Base-by-base conservation (phyloP, 768 basidiomycete genomes). In the Dioszegia aurantiaca region DNA sequence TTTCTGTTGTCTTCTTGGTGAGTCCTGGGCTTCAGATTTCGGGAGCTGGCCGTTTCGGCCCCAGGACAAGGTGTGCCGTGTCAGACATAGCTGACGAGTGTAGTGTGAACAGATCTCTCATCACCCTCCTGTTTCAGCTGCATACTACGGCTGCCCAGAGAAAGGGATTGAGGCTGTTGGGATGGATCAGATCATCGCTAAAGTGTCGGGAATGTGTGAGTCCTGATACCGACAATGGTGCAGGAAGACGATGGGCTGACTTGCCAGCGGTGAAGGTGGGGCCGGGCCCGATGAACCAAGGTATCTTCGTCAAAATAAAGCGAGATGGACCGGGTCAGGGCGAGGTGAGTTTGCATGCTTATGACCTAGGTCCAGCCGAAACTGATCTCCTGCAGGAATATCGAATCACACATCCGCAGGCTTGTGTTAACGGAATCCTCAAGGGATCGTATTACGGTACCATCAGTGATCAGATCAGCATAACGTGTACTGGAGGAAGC, bases 81-180 rank as follows among this genome's bases (percentile, higher is more conserved):
- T n/a, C n/a, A n/a, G n/a, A n/a, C n/a, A n/a, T n/a, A 33, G 8
- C 55, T 47, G 37, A 59, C 26, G 24, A 21, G 24, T 33, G 19
- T 61, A 80, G 78, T 94, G 91, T 14, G 93, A 95, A 75, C 93
- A 95, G 77, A 86, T 97, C 45, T 95, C 89, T 1, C 95, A 99
- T 78, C 95, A 99, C 69, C 95, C 95, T 0, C 95, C 95, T 2
- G 84, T 97, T 28, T 94, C 90, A 0, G 85, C 88, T 0, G 94
- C 85, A 71, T 86, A 85, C 62, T 89, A 87, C 6, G 61, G 79
- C 3, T 93, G 89, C 75, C 90, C 92, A 0, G 79, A 83, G 40
- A 83, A 85, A 24, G 83, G 83, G 28, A 71, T 93, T 40, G 85
- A 88, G 62, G 80, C 88, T 73, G 78, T 78, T 17, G 94, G 92